Percentiles rank a stretch among this genome's conserved stretches.
These are phyloP conservation scores for Powellomyces hirtus DNA, from an alignment of 192 early-diverging fungal species.

Conservation along the genomic window DNA sequence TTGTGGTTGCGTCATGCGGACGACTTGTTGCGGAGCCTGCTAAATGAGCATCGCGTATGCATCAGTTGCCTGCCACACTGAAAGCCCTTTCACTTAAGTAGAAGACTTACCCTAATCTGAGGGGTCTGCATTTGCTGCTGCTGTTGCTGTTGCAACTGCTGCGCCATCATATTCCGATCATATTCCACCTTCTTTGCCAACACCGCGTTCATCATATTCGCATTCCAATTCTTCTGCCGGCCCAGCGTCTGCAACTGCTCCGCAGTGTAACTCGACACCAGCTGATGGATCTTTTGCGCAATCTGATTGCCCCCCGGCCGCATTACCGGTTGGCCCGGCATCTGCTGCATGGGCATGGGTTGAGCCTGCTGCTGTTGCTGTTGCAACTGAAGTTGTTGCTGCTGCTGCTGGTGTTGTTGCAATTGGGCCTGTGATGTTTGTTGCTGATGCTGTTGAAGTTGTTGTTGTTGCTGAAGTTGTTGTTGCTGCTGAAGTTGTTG, in stretches of 20 bases:
- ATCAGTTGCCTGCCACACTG: too few species aligned
- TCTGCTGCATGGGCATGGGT: neutral
- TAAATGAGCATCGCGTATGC: too few species aligned
- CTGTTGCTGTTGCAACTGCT: neutral
- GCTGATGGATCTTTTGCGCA: too few species aligned
- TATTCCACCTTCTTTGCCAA: neutral
- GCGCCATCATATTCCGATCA: neutral
- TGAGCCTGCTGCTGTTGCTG: neutral
- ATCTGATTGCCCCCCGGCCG: too few species aligned
- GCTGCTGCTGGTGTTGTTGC: neutral
- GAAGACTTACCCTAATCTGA: neutral
- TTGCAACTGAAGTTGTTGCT: neutral
- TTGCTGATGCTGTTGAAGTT: neutral
- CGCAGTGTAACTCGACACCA: neutral
- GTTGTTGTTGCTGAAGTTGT: neutral
- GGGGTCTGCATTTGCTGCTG: neutral
- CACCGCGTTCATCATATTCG: neutral
- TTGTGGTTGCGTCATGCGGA: too few species aligned
- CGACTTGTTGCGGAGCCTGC: too few species aligned
- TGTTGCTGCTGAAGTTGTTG: neutral
- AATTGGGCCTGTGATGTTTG: neutral
- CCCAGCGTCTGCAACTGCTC: neutral
- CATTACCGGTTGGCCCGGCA: too few species aligned
- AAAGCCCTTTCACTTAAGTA: too few species aligned
- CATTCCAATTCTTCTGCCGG: neutral